Base-by-base conservation (phyloP, 129 eudicot species). In the Logfia minima region DNA sequence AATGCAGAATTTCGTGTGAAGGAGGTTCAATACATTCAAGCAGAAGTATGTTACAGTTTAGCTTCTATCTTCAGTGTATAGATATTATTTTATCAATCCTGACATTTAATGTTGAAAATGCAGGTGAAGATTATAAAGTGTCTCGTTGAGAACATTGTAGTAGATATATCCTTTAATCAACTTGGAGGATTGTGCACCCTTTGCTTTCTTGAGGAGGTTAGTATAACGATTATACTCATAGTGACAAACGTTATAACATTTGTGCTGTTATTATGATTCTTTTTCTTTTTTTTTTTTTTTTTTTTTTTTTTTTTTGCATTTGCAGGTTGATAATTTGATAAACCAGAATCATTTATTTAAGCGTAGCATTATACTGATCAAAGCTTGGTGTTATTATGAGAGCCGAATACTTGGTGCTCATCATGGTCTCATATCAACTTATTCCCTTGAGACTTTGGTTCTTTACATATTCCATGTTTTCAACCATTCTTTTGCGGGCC, bases 351-450 rank as follows among this genome's bases (percentile, higher is more conserved):
- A 68, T 68, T 68, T 68, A 19, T 68, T 34, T 3, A 68, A 68
- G 53, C 72, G 55, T 68, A 68, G 72, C 52, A 68, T 68, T 68
- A 68, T 68, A 37, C 29, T 68, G n/a, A 68, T 68, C 8, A 68
- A 68, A 68, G 72, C 72, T 3, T 68, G 72, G 72, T 68, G 72
- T 68, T 68, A 68, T 21, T 68, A 68, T 10, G 72, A 68, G 53
- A 68, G 72, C 10, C 72, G 72, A 0, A 68, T 68, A 35, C 72
- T 39, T 37, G 72, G 72, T 68, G 72, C 97, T 77, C 93, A 86
- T 76, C 93, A 91, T 75, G 97, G 97, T 8, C 91, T 91, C 43
- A 88, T 91, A 63, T 91, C 93, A 76, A 91, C 97, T 65, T 91
- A 91, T 83, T 92, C 97, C 66, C 74, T 91, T 79, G 97, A 91